Evolutionary conservation across 176 grass and related monocot genomes (phyloP), one percentile per base, ranked within the genome.

Genomic region (Carex kokanica): DNA sequence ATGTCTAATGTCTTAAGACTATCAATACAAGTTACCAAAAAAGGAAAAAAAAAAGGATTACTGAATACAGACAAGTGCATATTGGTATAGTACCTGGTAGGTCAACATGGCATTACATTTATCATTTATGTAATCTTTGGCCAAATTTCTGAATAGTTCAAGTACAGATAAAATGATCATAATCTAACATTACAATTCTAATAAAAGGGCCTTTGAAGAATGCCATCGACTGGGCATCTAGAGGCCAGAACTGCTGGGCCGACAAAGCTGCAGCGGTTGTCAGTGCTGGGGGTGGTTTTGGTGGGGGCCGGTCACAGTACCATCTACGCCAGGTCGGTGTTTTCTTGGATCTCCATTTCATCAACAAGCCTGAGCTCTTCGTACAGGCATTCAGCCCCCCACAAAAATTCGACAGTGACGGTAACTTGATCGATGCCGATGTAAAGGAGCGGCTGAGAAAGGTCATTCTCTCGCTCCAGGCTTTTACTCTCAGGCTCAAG

Each of bases 181-280:
- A 77, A 54, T 29, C 0, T 29, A 77, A 55, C 17, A 3, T 54
- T 55, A 31, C 49, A 41, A 77, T 56, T 75, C 5, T 9, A 13
- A 59, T 81, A n/a, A 24, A 41, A 97, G 90, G 86, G 45, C 88
- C 92, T 66, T 47, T 97, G 64, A 95, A 98, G 80, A 98, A 98
- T 63, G 91, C 96, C 58, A 68, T 98, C 13, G 96, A 95, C 82
- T 95, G 93, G 93, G 96, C 74, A 1, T 98, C 96, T 15, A 85
- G 93, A 56, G 79, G 86, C 2, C 81, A 86, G 0, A 93, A 98
- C 87, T 83, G 83, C 68, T 91, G 84, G 88, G 91, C 51, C 0
- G 89, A 98, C 86, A 91, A 88, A 60, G 87, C 96, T 0, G 91
- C 88, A 0, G 91, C 93, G n/a, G 79, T 88, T 2, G 41, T 95